These are phyloP conservation scores for Carallia brachiata DNA, from an alignment of 345 rosid genomes.

Conservation along the genomic window DNA sequence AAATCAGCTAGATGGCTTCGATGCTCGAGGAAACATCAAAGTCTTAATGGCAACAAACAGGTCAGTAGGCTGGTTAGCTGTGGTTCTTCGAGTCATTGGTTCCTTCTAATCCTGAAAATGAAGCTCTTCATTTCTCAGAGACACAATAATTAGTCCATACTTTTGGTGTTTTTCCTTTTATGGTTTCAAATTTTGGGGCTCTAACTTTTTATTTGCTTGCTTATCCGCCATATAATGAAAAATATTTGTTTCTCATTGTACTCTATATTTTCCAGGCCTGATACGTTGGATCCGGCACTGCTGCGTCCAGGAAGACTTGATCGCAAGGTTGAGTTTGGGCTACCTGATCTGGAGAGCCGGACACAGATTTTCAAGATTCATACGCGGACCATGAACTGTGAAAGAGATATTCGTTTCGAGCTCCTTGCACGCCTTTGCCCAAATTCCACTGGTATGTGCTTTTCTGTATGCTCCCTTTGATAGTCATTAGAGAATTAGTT, in stretches of 20 bases:
- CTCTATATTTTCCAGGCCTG: constrained; percentile 52
- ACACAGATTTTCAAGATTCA: constrained; percentile 92
- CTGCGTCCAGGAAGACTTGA: constrained; percentile 91
- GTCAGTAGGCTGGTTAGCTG: constrained; percentile 25
- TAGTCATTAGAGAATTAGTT: no score
- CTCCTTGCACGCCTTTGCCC: constrained; percentile 93
- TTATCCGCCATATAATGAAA: background rate
- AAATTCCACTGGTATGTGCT: constrained; percentile 68
- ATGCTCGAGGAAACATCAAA: constrained; percentile 91
- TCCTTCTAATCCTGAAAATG: background rate
- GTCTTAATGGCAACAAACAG: constrained; percentile 98
- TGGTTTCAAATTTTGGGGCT: no score
- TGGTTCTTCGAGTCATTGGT: background rate
- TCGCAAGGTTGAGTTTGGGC: constrained; percentile 94
- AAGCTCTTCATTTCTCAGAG: background rate
- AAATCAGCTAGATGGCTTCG: constrained; percentile 85
- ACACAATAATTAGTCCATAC: no score
- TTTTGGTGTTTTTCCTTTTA: no score
- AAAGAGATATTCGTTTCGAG: constrained; percentile 88
- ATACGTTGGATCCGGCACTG: constrained; percentile 92
- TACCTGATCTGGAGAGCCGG: constrained; percentile 90
- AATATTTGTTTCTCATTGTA: background rate
- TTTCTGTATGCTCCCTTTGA: background rate
- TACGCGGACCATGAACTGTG: constrained; percentile 90
- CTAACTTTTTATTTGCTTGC: background rate